Percentiles rank a stretch among this genome's conserved stretches.
phyloP scores from a whole-genome alignment of 2,329 filamentous ascomycete genomes.

The Metarhizium anisopliae region DNA sequence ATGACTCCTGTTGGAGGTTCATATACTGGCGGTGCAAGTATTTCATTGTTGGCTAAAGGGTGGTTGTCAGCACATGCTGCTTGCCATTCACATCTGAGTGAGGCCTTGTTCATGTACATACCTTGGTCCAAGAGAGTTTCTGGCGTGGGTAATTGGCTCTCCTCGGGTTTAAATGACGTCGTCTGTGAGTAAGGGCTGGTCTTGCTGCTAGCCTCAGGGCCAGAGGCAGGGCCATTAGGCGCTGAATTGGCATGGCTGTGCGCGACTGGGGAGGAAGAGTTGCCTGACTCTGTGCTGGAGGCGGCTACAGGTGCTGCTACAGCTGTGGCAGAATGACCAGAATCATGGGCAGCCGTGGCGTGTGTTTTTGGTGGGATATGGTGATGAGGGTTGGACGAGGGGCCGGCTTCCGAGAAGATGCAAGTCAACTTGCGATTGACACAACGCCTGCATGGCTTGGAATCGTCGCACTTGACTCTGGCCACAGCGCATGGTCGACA shows the following conservation, averaged over 20 bases:
- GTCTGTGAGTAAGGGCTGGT: conserved; percentile 17
- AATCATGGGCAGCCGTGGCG: conserved; percentile 6
- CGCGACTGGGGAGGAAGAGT: conserved; percentile 13
- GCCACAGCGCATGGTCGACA: conserved; percentile 42
- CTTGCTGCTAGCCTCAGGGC: conserved; percentile 13
- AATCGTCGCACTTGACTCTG: conserved; percentile 46
- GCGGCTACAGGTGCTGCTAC: neutral
- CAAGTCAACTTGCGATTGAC: conserved; percentile 37
- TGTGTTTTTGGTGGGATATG: conserved; percentile 31
- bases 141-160: conserved; percentile 24
- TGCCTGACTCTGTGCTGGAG: conserved; percentile 1
- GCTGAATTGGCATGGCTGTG: conserved; percentile 12
- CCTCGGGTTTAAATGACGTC: conserved; percentile 19
- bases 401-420: conserved; percentile 27
- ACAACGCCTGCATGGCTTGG: conserved; percentile 45
- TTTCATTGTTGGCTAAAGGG: conserved; percentile 7
- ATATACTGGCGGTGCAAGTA: neutral
- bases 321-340: neutral
- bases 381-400: conserved; percentile 33
- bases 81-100: neutral
- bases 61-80: neutral
- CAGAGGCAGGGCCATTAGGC: conserved; percentile 6
- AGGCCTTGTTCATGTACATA: conserved; percentile 5
- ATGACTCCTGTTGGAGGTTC: conserved; percentile 7
- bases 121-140: conserved; percentile 23